Conservation (phyloP, 2,329 filamentous ascomycete genomes). For the Phymatotrichopsis omnivora region DNA sequence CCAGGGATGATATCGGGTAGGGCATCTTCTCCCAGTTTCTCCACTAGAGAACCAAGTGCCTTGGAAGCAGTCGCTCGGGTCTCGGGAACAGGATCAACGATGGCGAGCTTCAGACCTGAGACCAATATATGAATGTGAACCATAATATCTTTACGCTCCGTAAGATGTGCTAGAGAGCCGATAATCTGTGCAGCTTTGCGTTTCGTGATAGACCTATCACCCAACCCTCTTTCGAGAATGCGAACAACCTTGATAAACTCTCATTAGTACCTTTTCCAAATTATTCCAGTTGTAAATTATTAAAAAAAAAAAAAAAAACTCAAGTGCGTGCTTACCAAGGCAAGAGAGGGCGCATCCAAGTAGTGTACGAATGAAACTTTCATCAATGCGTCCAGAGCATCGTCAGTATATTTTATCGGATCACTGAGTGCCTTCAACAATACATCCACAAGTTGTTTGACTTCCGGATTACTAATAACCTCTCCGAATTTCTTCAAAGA, state of each 20-base stretch:
- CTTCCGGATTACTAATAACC: constrained; percentile 95
- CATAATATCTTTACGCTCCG: constrained; percentile 87
- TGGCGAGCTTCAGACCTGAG: constrained; percentile 74
- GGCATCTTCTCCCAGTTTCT: constrained; percentile 95
- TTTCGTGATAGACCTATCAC: constrained; percentile 88
- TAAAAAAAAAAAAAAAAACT: background rate
- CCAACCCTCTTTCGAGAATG: constrained; percentile 84
- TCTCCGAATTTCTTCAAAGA: constrained; percentile 97
- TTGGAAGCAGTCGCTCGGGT: constrained; percentile 94
- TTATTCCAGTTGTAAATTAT: background rate
- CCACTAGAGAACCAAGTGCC: constrained; percentile 88
- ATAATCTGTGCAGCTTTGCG: constrained; percentile 96
- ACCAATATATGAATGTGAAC: constrained; percentile 86
- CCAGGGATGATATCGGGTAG: constrained; percentile 94
- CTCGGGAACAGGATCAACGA: constrained; percentile 91
- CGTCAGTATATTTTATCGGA: constrained; percentile 92
- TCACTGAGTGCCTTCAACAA: constrained; percentile 94
- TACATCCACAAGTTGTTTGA: constrained; percentile 83
- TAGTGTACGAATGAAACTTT: constrained; percentile 99
- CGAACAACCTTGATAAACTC: constrained; percentile 61
- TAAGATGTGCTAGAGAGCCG: constrained; percentile 91
- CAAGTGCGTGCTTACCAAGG: constrained; percentile 53
- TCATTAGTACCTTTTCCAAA: background rate
- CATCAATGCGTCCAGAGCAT: constrained; percentile 85
- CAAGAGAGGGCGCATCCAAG: constrained; percentile 90